Percentiles rank a stretch among this genome's conserved stretches.
Evolutionary conservation across 805 yeast genomes (phyloP).

Genomic region (Starmerella roubikii): DNA sequence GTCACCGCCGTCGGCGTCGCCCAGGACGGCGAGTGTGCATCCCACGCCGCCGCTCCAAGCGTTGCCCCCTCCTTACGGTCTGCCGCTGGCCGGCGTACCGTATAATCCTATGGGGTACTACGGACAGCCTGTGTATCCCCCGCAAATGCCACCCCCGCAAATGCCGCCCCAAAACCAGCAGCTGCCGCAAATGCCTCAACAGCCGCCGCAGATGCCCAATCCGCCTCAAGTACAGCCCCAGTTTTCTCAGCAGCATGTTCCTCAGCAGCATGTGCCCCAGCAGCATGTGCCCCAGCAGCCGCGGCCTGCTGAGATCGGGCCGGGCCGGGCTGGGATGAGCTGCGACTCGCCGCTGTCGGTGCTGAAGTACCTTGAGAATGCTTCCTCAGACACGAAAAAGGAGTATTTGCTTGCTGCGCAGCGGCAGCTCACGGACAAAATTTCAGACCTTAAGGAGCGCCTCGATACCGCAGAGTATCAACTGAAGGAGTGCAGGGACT

Average conservation of each 20-base stretch:
- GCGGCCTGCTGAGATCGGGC: too few species aligned
- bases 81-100: slow-evolving; percentile 4
- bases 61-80: neutral
- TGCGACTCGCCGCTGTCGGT: slow-evolving; percentile 18
- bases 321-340: neutral
- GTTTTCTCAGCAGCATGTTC: too few species aligned
- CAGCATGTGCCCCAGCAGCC: too few species aligned
- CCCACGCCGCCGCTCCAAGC: neutral
- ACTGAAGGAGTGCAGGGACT: slow-evolving; percentile 23
- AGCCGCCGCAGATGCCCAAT: neutral
- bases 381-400: slow-evolving; percentile 21
- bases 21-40: too few species aligned
- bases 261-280: too few species aligned
- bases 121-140: too few species aligned
- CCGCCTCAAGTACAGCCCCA: neutral
- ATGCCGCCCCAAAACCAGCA: neutral
- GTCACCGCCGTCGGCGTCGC: neutral
- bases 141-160: neutral
- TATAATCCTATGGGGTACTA: neutral
- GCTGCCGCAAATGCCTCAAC: neutral
- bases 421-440: slow-evolving; percentile 25
- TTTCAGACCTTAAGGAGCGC: slow-evolving; percentile 20
- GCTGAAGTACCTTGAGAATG: slow-evolving; percentile 21
- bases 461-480: slow-evolving; percentile 21
- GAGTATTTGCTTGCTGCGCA: slow-evolving; percentile 26